Evolutionary conservation across 768 basidiomycete species (phyloP), one percentile per base, ranked within the genome.

Genomic region (Ramaria sp.): DNA sequence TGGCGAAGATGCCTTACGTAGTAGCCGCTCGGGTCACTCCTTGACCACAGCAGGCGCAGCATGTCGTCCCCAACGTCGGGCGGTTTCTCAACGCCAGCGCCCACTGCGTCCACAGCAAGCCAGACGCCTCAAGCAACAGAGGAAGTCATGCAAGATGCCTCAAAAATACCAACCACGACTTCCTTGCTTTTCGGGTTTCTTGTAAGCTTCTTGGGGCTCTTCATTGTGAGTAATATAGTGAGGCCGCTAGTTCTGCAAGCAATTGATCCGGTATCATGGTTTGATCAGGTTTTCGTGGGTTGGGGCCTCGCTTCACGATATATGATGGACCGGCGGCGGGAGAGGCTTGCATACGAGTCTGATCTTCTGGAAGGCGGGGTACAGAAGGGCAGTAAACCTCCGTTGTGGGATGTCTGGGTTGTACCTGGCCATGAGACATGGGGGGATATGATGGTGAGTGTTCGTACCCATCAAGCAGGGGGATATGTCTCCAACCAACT

Each of bases 51-150:
- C 16, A 32, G 34, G 34, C 34, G 58, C 2, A 61, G 42, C 13
- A 60, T 64, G 30, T 65, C 56, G 34, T 68, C 68, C 10, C 61
- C 67, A 38, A 59, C 56, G 27, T 66, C 67, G 20, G 65, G 66
- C 28, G 56, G 57, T 54, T 59, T 50, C 38, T 71, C 22, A 36
- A 72, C 38, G n/a, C n/a, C n/a, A n/a, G n/a, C n/a, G n/a, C n/a
- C n/a, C n/a, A n/a, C n/a, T n/a, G n/a, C n/a, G 20, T 75, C 67
- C 5, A 60, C 57, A 5, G 74, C 71, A 50, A 82, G 63, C 22
- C 74, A 74, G 8, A 15, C 43, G 18, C 22, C 38, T 28, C 53
- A 55, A 48, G 27, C 8, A 28, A 24, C 42, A 34, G 24, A 25
- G 27, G 44, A 28, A 32, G 16, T n/a, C 42, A 24, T 36, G 12